Conservation (phyloP, 2,329 filamentous ascomycete species). For the Trichoderma simmonsii region DNA sequence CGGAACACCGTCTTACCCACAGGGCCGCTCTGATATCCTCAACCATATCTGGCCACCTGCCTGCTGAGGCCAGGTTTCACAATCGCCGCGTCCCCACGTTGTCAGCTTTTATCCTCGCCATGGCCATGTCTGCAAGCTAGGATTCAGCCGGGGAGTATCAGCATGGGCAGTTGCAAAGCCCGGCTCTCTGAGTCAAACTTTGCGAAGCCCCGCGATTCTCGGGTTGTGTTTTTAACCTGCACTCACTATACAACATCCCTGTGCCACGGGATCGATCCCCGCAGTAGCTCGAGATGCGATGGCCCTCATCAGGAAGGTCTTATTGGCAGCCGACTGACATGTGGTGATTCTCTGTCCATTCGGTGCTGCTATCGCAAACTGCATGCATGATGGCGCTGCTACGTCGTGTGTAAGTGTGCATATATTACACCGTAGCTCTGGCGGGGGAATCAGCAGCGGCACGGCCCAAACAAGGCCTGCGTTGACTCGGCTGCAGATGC, state of each 20-base stretch:
- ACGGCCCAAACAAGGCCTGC: not conserved
- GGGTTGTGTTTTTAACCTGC: not conserved
- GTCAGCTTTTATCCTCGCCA: not conserved
- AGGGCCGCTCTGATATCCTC: slow-evolving; percentile 3
- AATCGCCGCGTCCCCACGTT: not conserved
- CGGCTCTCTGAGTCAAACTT: not conserved
- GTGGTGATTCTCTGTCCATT: slow-evolving; percentile 5
- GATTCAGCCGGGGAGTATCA: not conserved
- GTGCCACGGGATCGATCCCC: slow-evolving; percentile 15
- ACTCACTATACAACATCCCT: slow-evolving; percentile 14
- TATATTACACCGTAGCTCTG: not conserved
- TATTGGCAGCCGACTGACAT: not conserved
- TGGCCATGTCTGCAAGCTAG: not conserved
- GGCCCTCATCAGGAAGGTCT: slow-evolving; percentile 17
- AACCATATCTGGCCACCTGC: not conserved
- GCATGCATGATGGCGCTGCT: slow-evolving; percentile 1
- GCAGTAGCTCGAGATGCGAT: slow-evolving; percentile 9
- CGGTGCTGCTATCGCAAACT: slow-evolving; percentile 1
- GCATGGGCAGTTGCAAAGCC: not conserved
- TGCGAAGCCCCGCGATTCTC: not conserved
- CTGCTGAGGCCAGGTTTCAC: not conserved
- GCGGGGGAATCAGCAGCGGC: not conserved
- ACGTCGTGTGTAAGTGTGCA: not conserved
- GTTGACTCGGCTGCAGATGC: not conserved
- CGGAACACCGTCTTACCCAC: slow-evolving; percentile 1